Evolutionary conservation across 768 basidiomycete genomes (phyloP).

Genomic region (Chalciporus pseudorubinellus): DNA sequence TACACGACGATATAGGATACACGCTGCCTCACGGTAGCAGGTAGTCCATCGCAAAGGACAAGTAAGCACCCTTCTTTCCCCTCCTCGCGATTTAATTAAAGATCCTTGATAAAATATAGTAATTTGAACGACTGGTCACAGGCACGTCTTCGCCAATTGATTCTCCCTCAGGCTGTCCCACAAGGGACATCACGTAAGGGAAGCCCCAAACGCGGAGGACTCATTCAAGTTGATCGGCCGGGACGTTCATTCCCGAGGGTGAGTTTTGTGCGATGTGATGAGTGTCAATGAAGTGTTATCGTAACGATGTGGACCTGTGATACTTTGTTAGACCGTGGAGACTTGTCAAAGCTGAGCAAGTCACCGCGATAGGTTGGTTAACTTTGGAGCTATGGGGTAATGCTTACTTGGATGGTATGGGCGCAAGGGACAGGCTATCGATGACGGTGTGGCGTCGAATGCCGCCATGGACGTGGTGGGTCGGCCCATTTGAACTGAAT

Average conservation of each 20-base stretch:
- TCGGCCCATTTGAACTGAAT: not conserved
- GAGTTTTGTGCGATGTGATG: not conserved
- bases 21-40: slow-evolving; percentile 10
- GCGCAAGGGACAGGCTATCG: no score
- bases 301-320: not conserved
- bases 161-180: slow-evolving; percentile 13
- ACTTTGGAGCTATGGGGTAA: no score
- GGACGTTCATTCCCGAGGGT: slow-evolving; percentile 3
- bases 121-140: slow-evolving; percentile 1
- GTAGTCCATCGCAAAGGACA: not conserved
- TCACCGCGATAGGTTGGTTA: no score
- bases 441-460: not conserved
- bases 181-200: not conserved
- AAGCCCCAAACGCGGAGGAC: slow-evolving; percentile 9
- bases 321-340: no score
- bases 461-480: no score
- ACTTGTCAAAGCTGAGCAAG: no score
- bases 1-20: not conserved
- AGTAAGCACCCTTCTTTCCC: slow-evolving; percentile 3
- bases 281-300: not conserved
- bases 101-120: slow-evolving; percentile 3
- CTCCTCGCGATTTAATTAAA: slow-evolving; percentile 1
- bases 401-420: no score
- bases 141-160: slow-evolving; percentile 21
- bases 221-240: slow-evolving; percentile 7